Evolutionary conservation across 805 yeast genomes (phyloP).

Genomic region (Teunomyces lycoperdinae): DNA sequence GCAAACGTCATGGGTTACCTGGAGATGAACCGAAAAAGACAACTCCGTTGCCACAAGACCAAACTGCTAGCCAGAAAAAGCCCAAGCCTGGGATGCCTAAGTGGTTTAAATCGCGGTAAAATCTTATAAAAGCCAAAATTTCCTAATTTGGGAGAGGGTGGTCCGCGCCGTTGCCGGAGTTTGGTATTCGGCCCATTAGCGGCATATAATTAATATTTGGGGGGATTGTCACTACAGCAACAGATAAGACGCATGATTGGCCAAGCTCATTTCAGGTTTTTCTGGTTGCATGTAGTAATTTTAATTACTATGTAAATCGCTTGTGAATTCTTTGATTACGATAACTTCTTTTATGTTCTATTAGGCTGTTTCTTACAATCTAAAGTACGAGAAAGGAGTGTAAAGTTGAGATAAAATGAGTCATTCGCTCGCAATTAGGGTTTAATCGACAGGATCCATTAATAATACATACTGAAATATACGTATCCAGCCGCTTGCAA

Average conservation of each 20-base stretch:
- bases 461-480: conserved; percentile 1
- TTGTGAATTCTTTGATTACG: too few relatives aligned
- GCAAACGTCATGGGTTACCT: conserved; percentile 29
- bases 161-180: conserved; percentile 2
- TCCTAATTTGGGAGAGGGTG: background rate
- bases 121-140: background rate
- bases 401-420: background rate
- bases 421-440: background rate
- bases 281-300: too few relatives aligned
- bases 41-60: background rate
- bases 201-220: background rate
- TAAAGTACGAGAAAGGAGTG: too few relatives aligned
- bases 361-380: too few relatives aligned
- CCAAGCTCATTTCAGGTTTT: background rate
- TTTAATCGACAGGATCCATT: background rate
- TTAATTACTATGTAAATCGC: too few relatives aligned
- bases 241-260: conserved; percentile 2
- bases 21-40: conserved; percentile 15
- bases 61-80: background rate
- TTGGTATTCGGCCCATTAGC: background rate
- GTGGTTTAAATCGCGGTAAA: conserved; percentile 11
- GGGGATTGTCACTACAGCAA: conserved; percentile 1
- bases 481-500: background rate
- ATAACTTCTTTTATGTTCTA: too few relatives aligned
- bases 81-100: conserved; percentile 7